phyloP scores from a whole-genome alignment of 2,329 filamentous ascomycete species.

The Aspergillus pseudotamarii region DNA sequence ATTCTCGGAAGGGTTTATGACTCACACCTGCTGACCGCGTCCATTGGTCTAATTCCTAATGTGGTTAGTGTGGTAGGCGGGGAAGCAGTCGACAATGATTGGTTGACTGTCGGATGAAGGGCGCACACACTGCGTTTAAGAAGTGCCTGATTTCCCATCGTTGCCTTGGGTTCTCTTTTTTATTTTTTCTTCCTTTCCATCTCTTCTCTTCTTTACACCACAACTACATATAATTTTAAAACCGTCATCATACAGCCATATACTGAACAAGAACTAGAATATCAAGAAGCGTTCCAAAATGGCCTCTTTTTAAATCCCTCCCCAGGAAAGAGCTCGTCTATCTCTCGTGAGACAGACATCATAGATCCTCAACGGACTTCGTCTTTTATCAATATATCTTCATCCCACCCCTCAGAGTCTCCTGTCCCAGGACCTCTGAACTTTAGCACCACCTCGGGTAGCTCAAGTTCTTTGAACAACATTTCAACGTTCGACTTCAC shows the following conservation, averaged over 20 bases:
- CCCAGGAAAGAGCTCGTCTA: constrained; percentile 36
- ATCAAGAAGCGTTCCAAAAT: constrained; percentile 38
- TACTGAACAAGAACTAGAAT: constrained; percentile 16
- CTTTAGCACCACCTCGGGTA: constrained; percentile 46
- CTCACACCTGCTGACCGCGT: constrained; percentile 39
- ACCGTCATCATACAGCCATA: constrained; percentile 24
- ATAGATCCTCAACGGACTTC: constrained; percentile 40
- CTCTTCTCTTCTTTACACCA: constrained; percentile 9
- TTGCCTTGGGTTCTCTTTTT: constrained; percentile 37
- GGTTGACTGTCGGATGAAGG: constrained; percentile 23
- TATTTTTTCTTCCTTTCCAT: constrained; percentile 14
- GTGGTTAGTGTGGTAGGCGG: constrained; percentile 18
- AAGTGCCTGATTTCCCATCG: constrained; percentile 43
- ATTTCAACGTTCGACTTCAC: constrained; percentile 45
- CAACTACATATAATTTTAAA: constrained; percentile 11
- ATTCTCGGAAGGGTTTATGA: constrained; percentile 26
- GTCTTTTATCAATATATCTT: constrained; percentile 30
- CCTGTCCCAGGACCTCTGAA: constrained; percentile 50
- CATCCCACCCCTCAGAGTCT: constrained; percentile 45
- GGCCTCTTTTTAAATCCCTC: constrained; percentile 42
- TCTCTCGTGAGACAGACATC: constrained; percentile 43
- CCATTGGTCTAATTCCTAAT: constrained; percentile 6
- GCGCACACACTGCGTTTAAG: constrained; percentile 33
- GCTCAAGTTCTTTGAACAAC: constrained; percentile 44
- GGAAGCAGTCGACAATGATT: constrained; percentile 26